phyloP scores from a whole-genome alignment of 768 basidiomycete genomes.

The Boletales sp. region DNA sequence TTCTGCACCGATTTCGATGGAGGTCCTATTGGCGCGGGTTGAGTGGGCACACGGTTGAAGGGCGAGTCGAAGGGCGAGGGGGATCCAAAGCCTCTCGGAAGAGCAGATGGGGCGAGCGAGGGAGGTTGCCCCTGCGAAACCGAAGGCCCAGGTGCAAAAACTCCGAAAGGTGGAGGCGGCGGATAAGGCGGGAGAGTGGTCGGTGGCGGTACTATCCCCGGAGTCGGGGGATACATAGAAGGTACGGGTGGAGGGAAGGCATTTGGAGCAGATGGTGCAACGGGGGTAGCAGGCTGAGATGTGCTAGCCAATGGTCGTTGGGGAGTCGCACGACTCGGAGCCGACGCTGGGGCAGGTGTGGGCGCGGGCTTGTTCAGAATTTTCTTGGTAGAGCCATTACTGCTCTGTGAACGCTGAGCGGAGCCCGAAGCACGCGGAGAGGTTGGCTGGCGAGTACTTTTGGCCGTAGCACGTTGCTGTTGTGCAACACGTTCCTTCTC shows the following conservation, averaged over 20 bases:
- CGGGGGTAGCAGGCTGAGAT: conserved; percentile 48
- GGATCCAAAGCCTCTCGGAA: conserved; percentile 51
- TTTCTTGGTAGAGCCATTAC: conserved; percentile 57
- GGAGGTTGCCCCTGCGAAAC: conserved; percentile 43
- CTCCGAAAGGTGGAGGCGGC: conserved; percentile 49
- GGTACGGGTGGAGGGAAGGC: conserved; percentile 43
- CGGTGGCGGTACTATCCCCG: conserved; percentile 42
- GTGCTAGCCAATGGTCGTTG: conserved; percentile 33
- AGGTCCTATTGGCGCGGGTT: conserved; percentile 53
- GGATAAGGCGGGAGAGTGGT: conserved; percentile 52
- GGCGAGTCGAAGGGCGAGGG: conserved; percentile 52
- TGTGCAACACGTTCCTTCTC: conserved; percentile 44
- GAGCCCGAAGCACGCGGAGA: conserved; percentile 52
- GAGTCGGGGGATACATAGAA: conserved; percentile 46
- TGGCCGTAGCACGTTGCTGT: conserved; percentile 50
- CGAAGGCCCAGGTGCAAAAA: conserved; percentile 42
- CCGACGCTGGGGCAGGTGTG: conserved; percentile 30
- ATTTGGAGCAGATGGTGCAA: conserved; percentile 25
- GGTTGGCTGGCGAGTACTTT: conserved; percentile 45
- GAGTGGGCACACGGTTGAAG: conserved; percentile 39
- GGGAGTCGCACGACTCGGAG: conserved; percentile 34
- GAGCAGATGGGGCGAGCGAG: conserved; percentile 50
- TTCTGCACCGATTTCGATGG: conserved; percentile 40
- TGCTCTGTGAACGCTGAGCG: conserved; percentile 44
- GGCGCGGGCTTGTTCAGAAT: conserved; percentile 47